Evolutionary conservation across 805 yeast genomes (phyloP), one percentile per base, ranked within the genome.

Genomic region (Wickerhamomyces xylosicus): DNA sequence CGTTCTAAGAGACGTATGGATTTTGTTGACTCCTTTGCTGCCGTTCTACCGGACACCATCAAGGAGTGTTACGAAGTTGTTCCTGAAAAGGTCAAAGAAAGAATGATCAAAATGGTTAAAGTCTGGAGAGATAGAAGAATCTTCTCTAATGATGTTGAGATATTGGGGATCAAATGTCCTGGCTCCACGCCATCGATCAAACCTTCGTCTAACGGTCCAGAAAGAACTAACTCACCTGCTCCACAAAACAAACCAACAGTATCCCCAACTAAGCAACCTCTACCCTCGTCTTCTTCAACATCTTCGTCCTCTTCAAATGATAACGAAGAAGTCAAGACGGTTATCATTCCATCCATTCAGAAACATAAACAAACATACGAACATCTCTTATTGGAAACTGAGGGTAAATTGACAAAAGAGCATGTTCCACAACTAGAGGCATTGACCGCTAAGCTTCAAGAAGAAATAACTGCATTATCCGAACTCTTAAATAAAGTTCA

Each of bases 121-220:
- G 79, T 79, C 13, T 75, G 85, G 81, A 64, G 62, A 37, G 74
- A 76, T 33, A 56, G 85, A 37, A 51, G 51, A 14, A 67, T 79
- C 1, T 77, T 72, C 33, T 28, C 38, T 0, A 20, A 16, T 0
- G 44, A 44, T 2, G 35, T 54, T 14, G 42, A 38, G 6, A 38
- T 53, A 2, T 34, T 37, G 5, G 49, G 43, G 4, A 21, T 40
- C 15, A 16, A 27, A 13, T 35, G 31, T 14, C 21, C 29, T n/a
- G 19, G 19, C 10, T 15, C 21, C 2, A 19, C 36, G 5, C 19
- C 37, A 7, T 35, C 36, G 9, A 10, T 18, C 25, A 33, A 10
- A 18, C 29, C 29, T 25, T 25, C 29, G 25, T 21, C 25, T 21
- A 25, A 11, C 13, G 29, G 9, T 25, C 14, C 29, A 8, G 29